phyloP scores from a whole-genome alignment of 768 basidiomycete species.

The Agaricus sinodeliciosus region DNA sequence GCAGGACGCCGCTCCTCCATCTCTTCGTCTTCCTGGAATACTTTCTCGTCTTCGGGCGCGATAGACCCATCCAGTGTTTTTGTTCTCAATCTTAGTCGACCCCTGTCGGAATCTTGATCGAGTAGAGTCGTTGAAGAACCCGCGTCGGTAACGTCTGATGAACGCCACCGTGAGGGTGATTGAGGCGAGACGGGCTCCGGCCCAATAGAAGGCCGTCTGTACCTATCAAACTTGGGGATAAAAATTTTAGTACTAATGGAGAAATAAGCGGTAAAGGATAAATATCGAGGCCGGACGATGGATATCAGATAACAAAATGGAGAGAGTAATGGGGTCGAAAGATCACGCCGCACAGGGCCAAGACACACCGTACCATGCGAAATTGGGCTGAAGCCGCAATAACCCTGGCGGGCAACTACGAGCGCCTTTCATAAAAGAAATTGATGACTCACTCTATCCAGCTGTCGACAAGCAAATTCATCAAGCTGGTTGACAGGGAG shows the following conservation, averaged over 20 bases:
- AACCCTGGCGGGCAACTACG: no score
- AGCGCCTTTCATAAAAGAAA: no score
- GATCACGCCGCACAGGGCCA: no score
- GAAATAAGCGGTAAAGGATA: background rate
- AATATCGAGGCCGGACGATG: background rate
- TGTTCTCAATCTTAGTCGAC: conserved; percentile 19
- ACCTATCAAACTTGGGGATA: conserved; percentile 37
- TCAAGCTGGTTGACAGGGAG: conserved; percentile 75
- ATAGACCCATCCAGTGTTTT: conserved; percentile 17
- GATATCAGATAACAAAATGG: background rate
- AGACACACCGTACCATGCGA: no score
- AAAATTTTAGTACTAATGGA: background rate
- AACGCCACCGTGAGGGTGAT: conserved; percentile 7
- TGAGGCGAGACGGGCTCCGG: conserved; percentile 15
- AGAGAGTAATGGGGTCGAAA: no score
- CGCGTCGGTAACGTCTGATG: background rate
- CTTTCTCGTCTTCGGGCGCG: conserved; percentile 11
- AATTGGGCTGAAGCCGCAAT: no score
- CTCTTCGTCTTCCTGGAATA: conserved; percentile 9
- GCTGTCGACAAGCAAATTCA: conserved; percentile 83
- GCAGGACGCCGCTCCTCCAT: conserved; percentile 14
- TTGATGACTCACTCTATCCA: conserved; percentile 60
- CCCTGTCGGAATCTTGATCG: conserved; percentile 13
- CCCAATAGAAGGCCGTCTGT: conserved; percentile 33
- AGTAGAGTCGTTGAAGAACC: conserved; percentile 7